Conservation (phyloP, 352 stramenopile species). For the Pythium scleroteichum region DNA sequence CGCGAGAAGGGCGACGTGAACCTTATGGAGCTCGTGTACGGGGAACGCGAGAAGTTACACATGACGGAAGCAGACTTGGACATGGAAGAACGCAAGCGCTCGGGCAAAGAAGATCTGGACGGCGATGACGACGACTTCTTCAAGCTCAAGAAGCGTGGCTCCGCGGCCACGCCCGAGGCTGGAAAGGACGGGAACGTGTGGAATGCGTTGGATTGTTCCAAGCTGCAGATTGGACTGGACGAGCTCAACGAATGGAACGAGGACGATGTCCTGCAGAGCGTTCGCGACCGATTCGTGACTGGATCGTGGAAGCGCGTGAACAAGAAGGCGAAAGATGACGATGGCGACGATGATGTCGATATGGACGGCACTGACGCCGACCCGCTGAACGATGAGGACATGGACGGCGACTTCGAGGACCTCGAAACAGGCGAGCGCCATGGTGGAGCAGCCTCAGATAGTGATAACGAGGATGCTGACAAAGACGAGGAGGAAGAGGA, state of each 20-base stretch:
- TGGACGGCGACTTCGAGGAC: conserved; percentile 98
- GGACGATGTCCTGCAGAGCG: conserved; percentile 70
- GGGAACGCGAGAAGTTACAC: conserved; percentile 77
- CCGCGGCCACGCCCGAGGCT: conserved; percentile 26
- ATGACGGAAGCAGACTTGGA: conserved; percentile 76
- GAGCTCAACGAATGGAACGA: conserved; percentile 81
- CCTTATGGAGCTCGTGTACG: conserved; percentile 92
- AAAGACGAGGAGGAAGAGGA: conserved; percentile 33
- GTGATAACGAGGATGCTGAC: conserved; percentile 37
- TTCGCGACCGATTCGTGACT: conserved; percentile 96
- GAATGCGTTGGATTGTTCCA: conserved; percentile 79
- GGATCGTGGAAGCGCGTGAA: conserved; percentile 91
- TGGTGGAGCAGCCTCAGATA: conserved; percentile 24
- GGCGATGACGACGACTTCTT: conserved; percentile 81
- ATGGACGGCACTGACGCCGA: conserved; percentile 43
- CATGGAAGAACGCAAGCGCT: conserved; percentile 41
- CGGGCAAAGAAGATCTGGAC: conserved; percentile 42
- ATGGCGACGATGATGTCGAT: conserved; percentile 48
- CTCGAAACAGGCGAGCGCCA: conserved; percentile 93
- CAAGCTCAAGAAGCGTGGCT: conserved; percentile 59
- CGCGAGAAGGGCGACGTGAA: conserved; percentile 82
- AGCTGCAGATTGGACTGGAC: conserved; percentile 67
- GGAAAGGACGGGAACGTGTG: conserved; percentile 58
- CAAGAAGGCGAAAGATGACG: conserved; percentile 42
- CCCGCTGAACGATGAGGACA: conserved; percentile 82